Conservation (phyloP, 1,139 yeast genomes). For the Tardiomyces depauwii region DNA sequence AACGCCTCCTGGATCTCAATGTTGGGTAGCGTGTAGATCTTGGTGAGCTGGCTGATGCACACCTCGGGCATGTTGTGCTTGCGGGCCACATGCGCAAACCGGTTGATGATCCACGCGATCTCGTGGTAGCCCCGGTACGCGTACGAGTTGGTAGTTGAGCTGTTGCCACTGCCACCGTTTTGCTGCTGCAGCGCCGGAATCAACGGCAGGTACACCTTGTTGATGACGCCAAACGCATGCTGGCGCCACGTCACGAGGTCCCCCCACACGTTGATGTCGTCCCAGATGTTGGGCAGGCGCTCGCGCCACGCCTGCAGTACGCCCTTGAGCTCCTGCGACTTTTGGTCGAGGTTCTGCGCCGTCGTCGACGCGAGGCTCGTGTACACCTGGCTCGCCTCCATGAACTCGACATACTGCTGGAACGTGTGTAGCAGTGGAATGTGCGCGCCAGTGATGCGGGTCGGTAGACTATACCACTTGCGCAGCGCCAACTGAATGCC, state of each 20-base stretch:
- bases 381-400: slow-evolving; percentile 95
- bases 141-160: slow-evolving; percentile 55
- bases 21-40: slow-evolving; percentile 91
- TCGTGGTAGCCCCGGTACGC: slow-evolving; percentile 98
- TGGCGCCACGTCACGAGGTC: slow-evolving; percentile 98
- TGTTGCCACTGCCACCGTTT: slow-evolving; percentile 39
- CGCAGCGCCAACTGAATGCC: slow-evolving; percentile 89
- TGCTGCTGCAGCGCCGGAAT: slow-evolving; percentile 78
- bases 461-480: slow-evolving; percentile 89
- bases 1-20: slow-evolving; percentile 98
- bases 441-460: slow-evolving; percentile 72
- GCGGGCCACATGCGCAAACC: slow-evolving; percentile 97
- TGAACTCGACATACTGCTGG: slow-evolving; percentile 94
- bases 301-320: slow-evolving; percentile 98
- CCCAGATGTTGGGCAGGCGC: slow-evolving; percentile 92
- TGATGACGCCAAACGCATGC: slow-evolving; percentile 95
- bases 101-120: slow-evolving; percentile 96
- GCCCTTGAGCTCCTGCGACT: slow-evolving; percentile 87
- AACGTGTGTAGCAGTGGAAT: slow-evolving; percentile 84
- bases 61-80: slow-evolving; percentile 96
- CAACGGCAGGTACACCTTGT: slow-evolving; percentile 86
- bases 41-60: slow-evolving; percentile 82
- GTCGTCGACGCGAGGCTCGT: slow-evolving; percentile 82
- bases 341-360: slow-evolving; percentile 82
- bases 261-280: slow-evolving; percentile 95